Evolutionary conservation across 208 protist genomes (phyloP).

Genomic region (Phytomonas francai): DNA sequence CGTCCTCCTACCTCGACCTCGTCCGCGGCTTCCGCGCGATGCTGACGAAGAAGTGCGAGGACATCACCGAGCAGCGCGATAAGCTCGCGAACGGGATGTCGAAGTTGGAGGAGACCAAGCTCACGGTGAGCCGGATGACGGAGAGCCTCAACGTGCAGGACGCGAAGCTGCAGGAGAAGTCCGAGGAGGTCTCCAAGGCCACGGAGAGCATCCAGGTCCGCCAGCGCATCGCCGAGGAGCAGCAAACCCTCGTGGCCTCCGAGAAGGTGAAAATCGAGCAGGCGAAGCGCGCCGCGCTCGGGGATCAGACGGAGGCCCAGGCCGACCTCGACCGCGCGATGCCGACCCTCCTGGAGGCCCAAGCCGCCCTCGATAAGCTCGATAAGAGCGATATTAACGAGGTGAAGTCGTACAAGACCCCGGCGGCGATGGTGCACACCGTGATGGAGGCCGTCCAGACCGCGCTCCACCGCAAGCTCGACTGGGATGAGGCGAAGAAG

Average conservation of each 20-base stretch:
- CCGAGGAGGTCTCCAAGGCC: conserved; percentile 76
- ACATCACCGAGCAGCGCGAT: conserved; percentile 94
- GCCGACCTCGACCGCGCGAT: conserved; percentile 94
- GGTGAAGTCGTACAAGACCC: conserved; percentile 96
- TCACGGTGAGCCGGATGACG: conserved; percentile 85
- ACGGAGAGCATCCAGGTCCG: conserved; percentile 94
- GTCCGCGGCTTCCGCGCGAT: conserved; percentile 93
- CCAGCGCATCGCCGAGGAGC: conserved; percentile 94
- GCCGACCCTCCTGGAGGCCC: conserved; percentile 93
- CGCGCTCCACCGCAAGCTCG: conserved; percentile 86
- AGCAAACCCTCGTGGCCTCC: conserved; percentile 90
- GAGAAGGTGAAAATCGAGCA: conserved; percentile 95
- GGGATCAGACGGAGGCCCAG: conserved; percentile 90
- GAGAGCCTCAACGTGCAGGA: conserved; percentile 88
- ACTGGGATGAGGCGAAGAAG: conserved; percentile 96
- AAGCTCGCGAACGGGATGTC: conserved; percentile 93
- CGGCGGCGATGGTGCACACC: conserved; percentile 90
- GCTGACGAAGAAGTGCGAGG: conserved; percentile 89
- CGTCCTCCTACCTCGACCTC: conserved; percentile 97
- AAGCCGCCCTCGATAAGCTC: conserved; percentile 94
- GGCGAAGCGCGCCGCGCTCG: conserved; percentile 82
- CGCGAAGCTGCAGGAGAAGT: conserved; percentile 80
- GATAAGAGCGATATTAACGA: conserved; percentile 97
- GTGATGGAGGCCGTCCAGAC: conserved; percentile 97
- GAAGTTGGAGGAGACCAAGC: conserved; percentile 91